Evolutionary conservation across 2,329 filamentous ascomycete genomes (phyloP), one percentile per base, ranked within the genome.

Genomic region (Thelonectria rubi): DNA sequence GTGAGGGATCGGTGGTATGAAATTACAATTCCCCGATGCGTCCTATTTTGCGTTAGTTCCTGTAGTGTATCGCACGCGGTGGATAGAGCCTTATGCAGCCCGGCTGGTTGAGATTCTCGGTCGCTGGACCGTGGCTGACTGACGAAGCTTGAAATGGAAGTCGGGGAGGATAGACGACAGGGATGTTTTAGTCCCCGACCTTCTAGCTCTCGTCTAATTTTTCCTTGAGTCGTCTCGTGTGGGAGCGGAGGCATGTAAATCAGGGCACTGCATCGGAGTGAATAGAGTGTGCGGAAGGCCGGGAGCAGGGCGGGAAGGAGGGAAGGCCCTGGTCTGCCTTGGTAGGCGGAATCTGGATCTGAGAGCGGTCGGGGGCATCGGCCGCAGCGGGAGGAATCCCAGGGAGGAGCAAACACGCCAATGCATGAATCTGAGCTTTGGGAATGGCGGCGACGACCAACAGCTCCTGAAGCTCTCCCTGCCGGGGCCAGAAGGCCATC

Each of bases 351-450:
- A 37, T 37, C 34, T 24, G 20, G 42, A 46, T 21, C 20, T 21
- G 42, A 24, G 9, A 24, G 42, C 42, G 5, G 10, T 6, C 18
- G 17, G 18, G 26, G 20, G 42, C 20, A 46, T 21, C 11, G 42
- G 42, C 42, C 20, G 20, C 18, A 5, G 40, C 40, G 40, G 40
- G 40, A 43, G 18, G 40, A 43, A 20, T 10, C 17, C 3, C 17
- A 17, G 40, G 17, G 17, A 43, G 40, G 17, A 17, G n/a, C 18
- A 43, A 18, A 43, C 17, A 42, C 39, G 39, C 17, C 40, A 17
- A 51, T 55, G 62, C 62, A 64, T 32, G 59, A 40, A 52, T 51
- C 14, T 52, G 37, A 45, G 47, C 17, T 56, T 64, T 52, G 55
- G 60, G 62, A 47, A 60, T 60, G 55, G 59, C 40, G 55, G 52